Evolutionary conservation across 148 eudicot genomes (phyloP).

Genomic region (Arbutus unedo): DNA sequence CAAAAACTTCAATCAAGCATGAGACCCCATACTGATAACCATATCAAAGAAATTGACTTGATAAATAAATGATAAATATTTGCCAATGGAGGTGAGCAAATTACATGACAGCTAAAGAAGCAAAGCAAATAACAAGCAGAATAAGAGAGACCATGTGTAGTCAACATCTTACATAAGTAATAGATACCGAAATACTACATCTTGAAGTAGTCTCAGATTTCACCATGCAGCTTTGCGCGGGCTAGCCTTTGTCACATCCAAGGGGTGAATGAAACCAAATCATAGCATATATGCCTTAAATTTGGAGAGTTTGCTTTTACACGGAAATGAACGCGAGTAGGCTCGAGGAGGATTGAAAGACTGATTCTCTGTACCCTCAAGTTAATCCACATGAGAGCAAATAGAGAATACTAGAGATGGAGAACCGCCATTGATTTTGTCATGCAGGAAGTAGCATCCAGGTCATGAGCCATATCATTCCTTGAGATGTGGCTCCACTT

Average conservation of each 20-base stretch:
- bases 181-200: background rate
- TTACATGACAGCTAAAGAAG: constrained; percentile 8
- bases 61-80: constrained; percentile 15
- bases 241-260: no score
- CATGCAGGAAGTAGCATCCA: constrained; percentile 85
- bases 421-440: constrained; percentile 77
- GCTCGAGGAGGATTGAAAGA: no score
- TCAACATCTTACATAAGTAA: constrained; percentile 4
- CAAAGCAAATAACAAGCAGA: constrained; percentile 11
- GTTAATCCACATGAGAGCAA: background rate
- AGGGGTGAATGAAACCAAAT: no score
- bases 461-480: constrained; percentile 57
- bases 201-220: constrained; percentile 1
- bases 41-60: background rate
- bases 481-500: constrained; percentile 75
- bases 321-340: no score
- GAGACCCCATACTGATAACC: background rate
- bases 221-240: background rate
- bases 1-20: background rate
- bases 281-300: no score
- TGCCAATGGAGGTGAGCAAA: background rate
- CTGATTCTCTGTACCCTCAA: no score
- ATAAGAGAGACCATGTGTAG: constrained; percentile 11
- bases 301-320: no score
- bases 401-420: constrained; percentile 41